These are phyloP conservation scores for Aspergillus sp. DNA, from an alignment of 2,329 filamentous ascomycete genomes.

Conservation along the genomic window DNA sequence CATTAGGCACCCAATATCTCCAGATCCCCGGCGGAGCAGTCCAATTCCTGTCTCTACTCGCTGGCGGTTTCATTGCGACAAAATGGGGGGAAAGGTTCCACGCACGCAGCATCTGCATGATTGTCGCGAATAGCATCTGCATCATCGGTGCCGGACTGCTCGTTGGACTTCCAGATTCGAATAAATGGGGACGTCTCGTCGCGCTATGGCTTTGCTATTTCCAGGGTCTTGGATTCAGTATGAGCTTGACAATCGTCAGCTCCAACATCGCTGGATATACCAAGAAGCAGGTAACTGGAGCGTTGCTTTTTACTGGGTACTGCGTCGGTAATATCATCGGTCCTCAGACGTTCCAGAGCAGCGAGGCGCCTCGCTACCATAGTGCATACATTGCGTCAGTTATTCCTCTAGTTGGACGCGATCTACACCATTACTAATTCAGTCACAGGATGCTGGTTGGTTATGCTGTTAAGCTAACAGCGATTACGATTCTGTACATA, in stretches of 20 bases:
- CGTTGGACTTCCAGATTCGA: conserved; percentile 48
- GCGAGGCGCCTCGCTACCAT: conserved; percentile 50
- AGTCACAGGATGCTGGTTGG: conserved; percentile 53
- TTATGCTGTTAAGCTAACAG: conserved; percentile 52
- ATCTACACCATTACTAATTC: background rate
- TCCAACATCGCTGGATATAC: conserved; percentile 49
- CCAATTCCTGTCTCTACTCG: conserved; percentile 53
- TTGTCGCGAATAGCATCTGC: conserved; percentile 54
- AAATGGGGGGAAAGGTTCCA: conserved; percentile 46
- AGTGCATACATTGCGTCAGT: conserved; percentile 28
- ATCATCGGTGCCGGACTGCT: conserved; percentile 54
- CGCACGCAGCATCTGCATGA: conserved; percentile 55
- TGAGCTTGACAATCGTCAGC: conserved; percentile 53
- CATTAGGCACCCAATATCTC: conserved; percentile 54
- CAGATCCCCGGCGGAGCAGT: conserved; percentile 60
- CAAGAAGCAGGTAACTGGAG: conserved; percentile 35
- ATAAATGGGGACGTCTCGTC: conserved; percentile 58
- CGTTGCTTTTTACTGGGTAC: conserved; percentile 48
- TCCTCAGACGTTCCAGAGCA: conserved; percentile 51
- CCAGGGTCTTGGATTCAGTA: conserved; percentile 53
- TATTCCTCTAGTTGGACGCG: background rate
- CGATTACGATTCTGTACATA: conserved; percentile 51
- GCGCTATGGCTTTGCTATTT: conserved; percentile 58
- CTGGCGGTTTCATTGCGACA: conserved; percentile 52
- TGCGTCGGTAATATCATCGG: conserved; percentile 49